Evolutionary conservation across 345 rosid genomes (phyloP), one percentile per base, ranked within the genome.

Genomic region (Lagerstroemia speciosa): DNA sequence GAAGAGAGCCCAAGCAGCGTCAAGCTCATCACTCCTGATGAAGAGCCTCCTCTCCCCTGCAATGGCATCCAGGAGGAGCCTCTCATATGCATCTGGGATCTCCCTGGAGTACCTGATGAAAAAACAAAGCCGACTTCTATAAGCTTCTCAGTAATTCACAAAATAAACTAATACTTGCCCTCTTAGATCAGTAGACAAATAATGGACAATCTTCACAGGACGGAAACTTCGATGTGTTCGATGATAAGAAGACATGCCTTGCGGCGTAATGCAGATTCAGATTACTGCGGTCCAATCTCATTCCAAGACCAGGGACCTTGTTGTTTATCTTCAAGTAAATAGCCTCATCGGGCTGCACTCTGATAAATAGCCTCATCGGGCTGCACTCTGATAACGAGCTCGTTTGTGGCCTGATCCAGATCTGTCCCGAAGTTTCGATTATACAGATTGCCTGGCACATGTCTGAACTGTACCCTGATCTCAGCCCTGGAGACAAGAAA

Each of bases 341-440:
- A 66, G 93, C 95, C 85, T 94, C 99, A 74, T 94, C 96, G 8
- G 99, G 99, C 66, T 88, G 97, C 63, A 89, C 96, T 76, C 93
- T 81, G 66, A 91, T 89, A 32, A 94, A 94, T 91, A 66, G 93
- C 95, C 85, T 94, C 99, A 74, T 94, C 96, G 8, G 99, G 99
- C 66, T 88, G 97, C 63, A 89, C 96, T 76, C 93, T 81, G 66
- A 91, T 89, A 32, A 94, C 95, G 17, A 91, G 99, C 83, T 94
- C 99, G 71, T 94, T 94, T 50, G 97, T 91, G 55, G 91, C 84
- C 71, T 52, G 81, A 75, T 88, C 90, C 67, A 91, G 85, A 81
- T 88, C 95, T 29, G 81, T 77, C 77, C 92, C 90, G 69, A 85
- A 70, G 30, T 80, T 84, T 31, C 84, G 80, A 70, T 84, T 89